Evolutionary conservation across 1,284 basidiomycete species (phyloP).

Genomic region (Naganishia albida): DNA sequence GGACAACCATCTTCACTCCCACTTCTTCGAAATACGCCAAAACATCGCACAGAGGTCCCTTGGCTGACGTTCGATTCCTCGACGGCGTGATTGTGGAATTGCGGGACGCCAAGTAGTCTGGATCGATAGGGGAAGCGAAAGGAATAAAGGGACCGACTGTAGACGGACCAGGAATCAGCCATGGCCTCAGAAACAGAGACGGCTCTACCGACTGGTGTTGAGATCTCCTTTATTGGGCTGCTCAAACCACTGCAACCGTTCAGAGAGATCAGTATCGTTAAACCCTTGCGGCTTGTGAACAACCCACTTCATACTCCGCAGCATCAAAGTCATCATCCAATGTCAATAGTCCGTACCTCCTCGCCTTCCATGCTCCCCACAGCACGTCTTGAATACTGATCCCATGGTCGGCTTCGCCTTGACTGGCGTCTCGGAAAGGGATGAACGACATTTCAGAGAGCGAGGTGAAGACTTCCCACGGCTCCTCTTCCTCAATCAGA

Average conservation of each 20-base stretch:
- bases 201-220: conserved; percentile 67
- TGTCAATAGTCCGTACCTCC: conserved; percentile 83
- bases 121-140: conserved; percentile 85
- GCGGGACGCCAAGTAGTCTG: conserved; percentile 35
- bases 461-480: conserved; percentile 92
- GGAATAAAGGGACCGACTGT: conserved; percentile 79
- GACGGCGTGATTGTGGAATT: background rate
- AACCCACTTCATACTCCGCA: conserved; percentile 39
- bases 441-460: conserved; percentile 87
- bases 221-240: conserved; percentile 96
- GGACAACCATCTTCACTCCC: conserved; percentile 86
- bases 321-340: conserved; percentile 75
- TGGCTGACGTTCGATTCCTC: background rate
- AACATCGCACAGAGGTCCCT: conserved; percentile 71
- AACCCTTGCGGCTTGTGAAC: background rate
- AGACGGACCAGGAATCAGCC: background rate
- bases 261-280: background rate
- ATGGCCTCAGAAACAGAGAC: background rate
- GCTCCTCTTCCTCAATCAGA: conserved; percentile 87
- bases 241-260: conserved; percentile 56
- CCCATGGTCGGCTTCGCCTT: conserved; percentile 88
- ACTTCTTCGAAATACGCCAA: conserved; percentile 87
- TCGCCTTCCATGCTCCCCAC: conserved; percentile 93
- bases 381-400: conserved; percentile 90
- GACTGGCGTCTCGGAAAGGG: conserved; percentile 94